These are phyloP conservation scores for Erythrophleum fordii DNA, from an alignment of 306 rosid genomes.

Conservation along the genomic window DNA sequence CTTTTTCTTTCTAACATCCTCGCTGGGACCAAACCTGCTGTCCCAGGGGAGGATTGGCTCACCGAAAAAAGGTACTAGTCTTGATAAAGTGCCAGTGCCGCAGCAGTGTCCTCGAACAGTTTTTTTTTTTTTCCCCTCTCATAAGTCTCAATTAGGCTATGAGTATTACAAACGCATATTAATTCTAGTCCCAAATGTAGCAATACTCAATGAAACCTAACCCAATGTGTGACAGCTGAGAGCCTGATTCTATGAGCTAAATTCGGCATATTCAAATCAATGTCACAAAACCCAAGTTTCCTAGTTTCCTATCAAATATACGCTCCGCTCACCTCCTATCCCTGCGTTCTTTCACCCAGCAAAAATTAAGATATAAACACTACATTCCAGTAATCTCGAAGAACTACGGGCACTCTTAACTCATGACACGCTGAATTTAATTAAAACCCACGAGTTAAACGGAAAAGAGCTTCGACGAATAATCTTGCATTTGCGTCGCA, in stretches of 20 bases:
- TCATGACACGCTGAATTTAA: neutral
- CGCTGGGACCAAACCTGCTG: no score
- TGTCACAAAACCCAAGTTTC: neutral
- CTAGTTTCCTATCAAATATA: neutral
- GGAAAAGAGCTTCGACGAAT: neutral
- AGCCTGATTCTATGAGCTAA: neutral
- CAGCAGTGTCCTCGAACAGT: no score
- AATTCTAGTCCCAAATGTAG: no score
- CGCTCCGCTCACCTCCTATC: neutral
- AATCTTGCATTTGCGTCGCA: neutral
- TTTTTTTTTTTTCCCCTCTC: no score
- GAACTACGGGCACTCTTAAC: neutral
- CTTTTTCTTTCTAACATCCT: no score
- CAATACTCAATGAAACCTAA: neutral
- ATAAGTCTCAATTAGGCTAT: no score
- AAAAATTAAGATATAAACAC: neutral
- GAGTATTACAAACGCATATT: no score
- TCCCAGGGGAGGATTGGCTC: no score
- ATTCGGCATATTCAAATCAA: constrained; percentile 6
- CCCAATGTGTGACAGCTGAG: neutral
- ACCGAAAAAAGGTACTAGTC: no score
- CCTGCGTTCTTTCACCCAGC: neutral
- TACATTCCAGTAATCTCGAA: neutral
- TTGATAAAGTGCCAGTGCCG: no score
- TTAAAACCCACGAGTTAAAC: neutral